Evolutionary conservation across 768 basidiomycete genomes (phyloP), one percentile per base, ranked within the genome.

Genomic region (Vishniacozyma victoriae): DNA sequence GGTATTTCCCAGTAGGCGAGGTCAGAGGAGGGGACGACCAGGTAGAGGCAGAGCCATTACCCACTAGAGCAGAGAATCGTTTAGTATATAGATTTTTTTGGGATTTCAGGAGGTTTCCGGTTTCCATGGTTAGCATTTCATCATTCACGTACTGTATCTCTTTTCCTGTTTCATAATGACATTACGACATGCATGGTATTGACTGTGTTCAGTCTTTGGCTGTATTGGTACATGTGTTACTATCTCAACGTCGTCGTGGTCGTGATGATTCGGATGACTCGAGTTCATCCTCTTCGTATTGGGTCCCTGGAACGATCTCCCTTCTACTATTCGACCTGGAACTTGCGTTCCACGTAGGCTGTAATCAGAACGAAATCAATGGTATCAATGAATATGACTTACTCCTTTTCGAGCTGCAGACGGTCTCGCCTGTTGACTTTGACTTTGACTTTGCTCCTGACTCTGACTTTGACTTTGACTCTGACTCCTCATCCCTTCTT

Each of bases 261-360:
- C 48, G 18, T 46, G 38, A n/a, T n/a, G n/a, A n/a, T n/a, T n/a
- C n/a, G n/a, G n/a, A n/a, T n/a, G n/a, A n/a, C n/a, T n/a, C n/a
- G n/a, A n/a, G n/a, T n/a, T 54, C 46, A 15, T 45, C 43, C 3
- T 57, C 52, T 5, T 48, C 46, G 39, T 44, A 46, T 42, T 59
- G 57, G 19, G 60, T 56, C 23, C 59, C 60, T 5, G 60, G 57
- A 7, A 62, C 53, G 1, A 54, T 49, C 11, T 41, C 56, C 33
- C 5, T 22, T 33, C 46, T 9, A 9, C n/a, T 33, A n/a, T 33
- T 37, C 43, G 36, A 22, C 35, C 41, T 48, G 9, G 43, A 42
- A 12, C 24, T 44, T 36, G 18, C 36, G 41, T 9, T n/a, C 29
- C 29, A 33, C n/a, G 29, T 33, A 33, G 29, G 9, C 29, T 33